Evolutionary conservation across 306 rosid genomes (phyloP).

Genomic region (Delonix regia): DNA sequence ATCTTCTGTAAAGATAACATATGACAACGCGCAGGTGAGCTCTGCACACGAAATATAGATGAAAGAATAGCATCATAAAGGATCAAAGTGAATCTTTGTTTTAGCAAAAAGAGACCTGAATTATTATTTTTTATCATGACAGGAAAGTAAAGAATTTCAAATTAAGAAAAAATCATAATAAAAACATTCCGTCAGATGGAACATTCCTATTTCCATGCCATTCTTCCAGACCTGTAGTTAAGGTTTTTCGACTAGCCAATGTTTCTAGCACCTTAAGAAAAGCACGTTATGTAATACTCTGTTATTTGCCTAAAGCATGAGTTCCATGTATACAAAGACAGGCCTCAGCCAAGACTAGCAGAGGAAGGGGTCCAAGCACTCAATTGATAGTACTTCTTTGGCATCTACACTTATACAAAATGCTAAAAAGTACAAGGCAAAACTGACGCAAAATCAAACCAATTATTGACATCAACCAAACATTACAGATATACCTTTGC

Average conservation of each 20-base stretch:
- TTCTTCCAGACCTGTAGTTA: background rate
- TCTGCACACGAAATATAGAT: no score
- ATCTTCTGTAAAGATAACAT: no score
- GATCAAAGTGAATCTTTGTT: no score
- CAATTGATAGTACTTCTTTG: constrained; percentile 5
- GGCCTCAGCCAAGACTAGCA: background rate
- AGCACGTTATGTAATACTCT: background rate
- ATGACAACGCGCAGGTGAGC: no score
- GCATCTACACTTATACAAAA: constrained; percentile 9
- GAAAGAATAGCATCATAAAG: no score
- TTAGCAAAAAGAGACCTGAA: no score
- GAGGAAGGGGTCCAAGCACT: background rate
- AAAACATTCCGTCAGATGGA: background rate
- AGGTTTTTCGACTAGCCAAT: background rate
- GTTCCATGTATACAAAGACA: background rate
- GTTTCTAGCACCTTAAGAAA: background rate
- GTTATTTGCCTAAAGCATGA: background rate
- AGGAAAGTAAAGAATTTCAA: background rate
- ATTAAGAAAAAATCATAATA: no score
- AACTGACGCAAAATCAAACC: constrained; percentile 22
- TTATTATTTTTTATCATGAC: no score
- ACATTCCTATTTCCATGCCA: background rate
- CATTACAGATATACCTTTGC: constrained; percentile 1
- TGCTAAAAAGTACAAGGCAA: constrained; percentile 15
- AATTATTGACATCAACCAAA: constrained; percentile 3